Evolutionary conservation across 345 rosid species (phyloP), one percentile per base, ranked within the genome.

Genomic region (Lumnitzera racemosa): DNA sequence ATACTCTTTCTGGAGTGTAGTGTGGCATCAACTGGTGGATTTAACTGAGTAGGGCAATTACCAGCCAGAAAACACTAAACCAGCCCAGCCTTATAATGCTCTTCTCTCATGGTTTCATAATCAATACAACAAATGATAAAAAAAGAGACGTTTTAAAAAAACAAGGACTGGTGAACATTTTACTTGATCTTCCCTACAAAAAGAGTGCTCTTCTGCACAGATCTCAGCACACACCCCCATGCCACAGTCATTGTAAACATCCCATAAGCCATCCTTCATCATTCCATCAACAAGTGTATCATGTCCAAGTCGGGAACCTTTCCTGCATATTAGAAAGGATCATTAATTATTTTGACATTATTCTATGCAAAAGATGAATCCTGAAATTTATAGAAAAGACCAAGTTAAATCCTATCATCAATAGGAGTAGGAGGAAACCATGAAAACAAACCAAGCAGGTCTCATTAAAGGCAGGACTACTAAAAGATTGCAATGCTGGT

Each of bases 241-340:
- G 49, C 89, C 96, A 79, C 76, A 81, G 67, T 90, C 90, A 36
- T 83, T 86, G 60, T 88, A 90, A 46, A 90, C 95, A 81, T 94
- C 99, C 99, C 99, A 94, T 49, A 94, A 70, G 53, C 99, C 99
- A 78, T 94, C 99, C 68, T 90, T 90, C 49, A 94, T 55, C 99
- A 94, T 86, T 65, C 97, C 99, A 74, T 94, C 99, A 15, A 94
- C 89, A 49, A 94, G 71, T 53, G 91, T 70, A 79, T 86, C 99
- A 74, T 94, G 95, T 63, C 99, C 95, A 64, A 90, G 77, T 31
- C 97, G 90, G 67, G 97, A 94, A 47, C 99, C 99, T 78, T 90
- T 94, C 81, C 99, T 92, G 82, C 72, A 67, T 57, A 57, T 16
- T 49, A 70, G 17, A 56, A 59, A 12, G 12, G 15, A 68, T 11